Percentiles rank a stretch among this genome's conserved stretches.
Conservation (phyloP, 2,329 filamentous ascomycete species). For the Colletotrichum sp. region DNA sequence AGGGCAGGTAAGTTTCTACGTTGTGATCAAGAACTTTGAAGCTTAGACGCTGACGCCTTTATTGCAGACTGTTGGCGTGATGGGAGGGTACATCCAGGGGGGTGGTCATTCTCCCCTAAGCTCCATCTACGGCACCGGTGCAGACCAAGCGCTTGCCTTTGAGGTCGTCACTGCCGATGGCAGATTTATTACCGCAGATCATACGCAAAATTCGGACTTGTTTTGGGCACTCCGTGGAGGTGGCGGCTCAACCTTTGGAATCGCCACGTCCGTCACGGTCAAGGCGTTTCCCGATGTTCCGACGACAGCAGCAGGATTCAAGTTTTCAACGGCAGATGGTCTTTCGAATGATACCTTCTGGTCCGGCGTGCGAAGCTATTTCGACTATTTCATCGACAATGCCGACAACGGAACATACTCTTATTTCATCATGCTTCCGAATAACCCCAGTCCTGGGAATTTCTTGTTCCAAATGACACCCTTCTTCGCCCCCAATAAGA, state of each 20-base stretch:
- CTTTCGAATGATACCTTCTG: conserved; percentile 8
- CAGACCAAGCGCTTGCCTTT: conserved; percentile 62
- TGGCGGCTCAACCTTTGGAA: conserved; percentile 41
- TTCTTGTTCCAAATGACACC: conserved; percentile 12
- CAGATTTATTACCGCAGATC: conserved; percentile 50
- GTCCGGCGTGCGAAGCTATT: conserved; percentile 2
- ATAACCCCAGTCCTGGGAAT: neutral
- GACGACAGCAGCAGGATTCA: neutral
- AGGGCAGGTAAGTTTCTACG: neutral
- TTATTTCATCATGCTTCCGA: neutral
- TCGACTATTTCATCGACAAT: conserved; percentile 1
- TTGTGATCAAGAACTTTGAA: neutral
- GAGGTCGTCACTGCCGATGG: conserved; percentile 60
- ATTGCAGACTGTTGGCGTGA: conserved; percentile 54
- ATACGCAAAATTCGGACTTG: conserved; percentile 55
- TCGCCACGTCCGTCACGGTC: conserved; percentile 4
- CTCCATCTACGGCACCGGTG: conserved; percentile 59
- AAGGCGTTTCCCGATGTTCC: neutral
- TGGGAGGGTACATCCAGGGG: conserved; percentile 65
- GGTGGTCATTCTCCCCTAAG: conserved; percentile 62
- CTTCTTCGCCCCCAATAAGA: conserved; percentile 21
- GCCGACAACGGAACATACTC: conserved; percentile 3
- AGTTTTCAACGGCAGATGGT: conserved; percentile 3
- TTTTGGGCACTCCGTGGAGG: conserved; percentile 69
- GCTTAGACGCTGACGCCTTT: neutral